Evolutionary conservation across 2,329 filamentous ascomycete genomes (phyloP), one percentile per base, ranked within the genome.

Genomic region (Diaporthe longicolla): DNA sequence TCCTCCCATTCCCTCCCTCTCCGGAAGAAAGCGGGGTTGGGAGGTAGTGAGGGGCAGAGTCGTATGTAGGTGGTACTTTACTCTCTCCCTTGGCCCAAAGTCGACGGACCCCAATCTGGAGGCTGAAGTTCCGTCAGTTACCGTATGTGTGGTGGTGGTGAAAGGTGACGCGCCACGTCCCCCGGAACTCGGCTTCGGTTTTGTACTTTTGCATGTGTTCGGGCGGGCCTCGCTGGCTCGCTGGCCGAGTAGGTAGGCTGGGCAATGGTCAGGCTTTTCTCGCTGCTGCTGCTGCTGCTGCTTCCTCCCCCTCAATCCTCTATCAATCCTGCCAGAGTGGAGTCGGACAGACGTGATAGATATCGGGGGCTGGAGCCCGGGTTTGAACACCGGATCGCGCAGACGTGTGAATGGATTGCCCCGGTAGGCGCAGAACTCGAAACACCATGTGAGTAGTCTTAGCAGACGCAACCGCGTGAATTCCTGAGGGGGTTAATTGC

Each of bases 31-130:
- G 21, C 48, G 24, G 57, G 45, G 40, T 50, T 45, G 70, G 57
- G 61, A 9, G 11, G 43, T 4, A 40, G 19, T 15, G 17, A 19
- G 37, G 40, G 58, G 35, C 48, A 52, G 48, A 52, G n/a, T 52
- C n/a, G 48, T 52, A 52, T n/a, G 32, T 43, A 17, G 32, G 19
- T 15, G 15, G 19, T 57, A 37, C 55, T 26, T 21, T 45, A 26
- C 24, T 7, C 35, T 29, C 26, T 48, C 59, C 61, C 35, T 37
- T 66, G 45, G 61, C 63, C 63, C 13, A 66, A 40, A 40, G 32
- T 21, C 35, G n/a, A 40, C 32, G 63, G 48, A 52, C 45, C 63
- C 63, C 63, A 68, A 68, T 29, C 63, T 68, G 63, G 63, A 68
- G 63, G 45, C 48, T 68, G 48, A 68, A 32, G 63, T 29, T 68